These are phyloP conservation scores for Paraleonurus japonicus DNA, from an alignment of 257 asterid genomes.

Conservation along the genomic window DNA sequence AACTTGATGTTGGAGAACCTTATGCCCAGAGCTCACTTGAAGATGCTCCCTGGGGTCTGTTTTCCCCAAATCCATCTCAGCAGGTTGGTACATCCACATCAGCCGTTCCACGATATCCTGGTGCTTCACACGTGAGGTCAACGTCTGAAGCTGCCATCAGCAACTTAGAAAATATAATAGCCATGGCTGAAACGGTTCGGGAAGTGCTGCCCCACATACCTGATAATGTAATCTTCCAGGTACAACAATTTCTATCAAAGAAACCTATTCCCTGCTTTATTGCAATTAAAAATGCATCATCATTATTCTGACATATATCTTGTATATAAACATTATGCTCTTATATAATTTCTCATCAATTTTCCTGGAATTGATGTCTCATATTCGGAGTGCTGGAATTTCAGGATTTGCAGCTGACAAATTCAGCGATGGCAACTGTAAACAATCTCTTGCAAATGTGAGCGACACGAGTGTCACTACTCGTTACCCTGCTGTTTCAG, in stretches of 20 bases:
- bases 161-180: constrained; percentile 49
- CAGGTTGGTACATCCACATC: constrained; percentile 68
- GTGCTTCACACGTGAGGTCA: constrained; percentile 45
- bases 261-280: not conserved
- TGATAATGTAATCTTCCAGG: constrained; percentile 73
- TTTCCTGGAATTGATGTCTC: not conserved
- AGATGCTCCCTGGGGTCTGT: constrained; percentile 73
- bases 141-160: constrained; percentile 35
- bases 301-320: not conserved
- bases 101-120: constrained; percentile 33
- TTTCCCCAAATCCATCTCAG: constrained; percentile 63
- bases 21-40: constrained; percentile 67
- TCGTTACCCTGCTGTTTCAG: not conserved
- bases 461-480: constrained; percentile 39
- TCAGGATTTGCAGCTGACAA: constrained; percentile 75
- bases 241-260: constrained; percentile 13
- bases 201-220: constrained; percentile 83
- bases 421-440: constrained; percentile 50
- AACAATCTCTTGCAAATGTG: constrained; percentile 50
- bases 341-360: not conserved
- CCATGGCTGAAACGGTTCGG: constrained; percentile 74
- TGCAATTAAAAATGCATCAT: not conserved
- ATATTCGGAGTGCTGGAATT: constrained; percentile 10
- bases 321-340: not conserved
- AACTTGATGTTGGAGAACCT: constrained; percentile 81